A percentile compares a stretch with the other conserved stretches of the same genome.
Conservation (phyloP, 441 rosid species). For the Pelargonium fulgidum region DNA sequence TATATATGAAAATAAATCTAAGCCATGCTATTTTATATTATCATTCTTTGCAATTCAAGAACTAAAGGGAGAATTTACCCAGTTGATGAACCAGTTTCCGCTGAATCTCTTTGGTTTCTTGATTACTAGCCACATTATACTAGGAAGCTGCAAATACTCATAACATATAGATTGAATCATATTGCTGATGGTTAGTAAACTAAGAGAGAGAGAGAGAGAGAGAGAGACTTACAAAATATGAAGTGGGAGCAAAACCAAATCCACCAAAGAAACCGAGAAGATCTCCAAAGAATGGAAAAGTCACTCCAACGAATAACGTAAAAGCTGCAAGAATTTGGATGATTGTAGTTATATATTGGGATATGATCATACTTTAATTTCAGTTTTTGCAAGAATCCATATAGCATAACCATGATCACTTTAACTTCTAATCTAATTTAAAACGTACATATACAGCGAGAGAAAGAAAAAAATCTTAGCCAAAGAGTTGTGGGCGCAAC, state of each 20-base stretch:
- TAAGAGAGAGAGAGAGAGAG: no score
- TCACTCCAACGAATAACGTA: constrained; percentile 68
- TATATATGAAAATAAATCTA: no score
- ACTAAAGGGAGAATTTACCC: constrained; percentile 42
- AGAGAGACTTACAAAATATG: constrained; percentile 61
- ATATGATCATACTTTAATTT: not conserved
- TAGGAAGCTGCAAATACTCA: constrained; percentile 56
- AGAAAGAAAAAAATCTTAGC: no score
- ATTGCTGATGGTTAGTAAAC: not conserved
- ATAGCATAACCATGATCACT: not conserved
- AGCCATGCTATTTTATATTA: no score
- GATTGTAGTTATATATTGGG: not conserved
- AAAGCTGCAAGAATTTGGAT: constrained; percentile 45
- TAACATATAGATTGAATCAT: not conserved
- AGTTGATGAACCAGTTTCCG: constrained; percentile 64
- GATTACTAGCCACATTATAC: constrained; percentile 82
- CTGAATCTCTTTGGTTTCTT: constrained; percentile 78
- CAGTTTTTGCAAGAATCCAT: not conserved
- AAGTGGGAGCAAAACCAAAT: constrained; percentile 90
- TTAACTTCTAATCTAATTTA: no score
- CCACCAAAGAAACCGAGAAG: constrained; percentile 96
- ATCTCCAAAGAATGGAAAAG: constrained; percentile 89
- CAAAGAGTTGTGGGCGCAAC: no score
- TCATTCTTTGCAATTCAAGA: not conserved
- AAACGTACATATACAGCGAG: no score